These are phyloP conservation scores for Neolentinus lepideus DNA, from an alignment of 1,284 basidiomycete species.

Conservation along the genomic window DNA sequence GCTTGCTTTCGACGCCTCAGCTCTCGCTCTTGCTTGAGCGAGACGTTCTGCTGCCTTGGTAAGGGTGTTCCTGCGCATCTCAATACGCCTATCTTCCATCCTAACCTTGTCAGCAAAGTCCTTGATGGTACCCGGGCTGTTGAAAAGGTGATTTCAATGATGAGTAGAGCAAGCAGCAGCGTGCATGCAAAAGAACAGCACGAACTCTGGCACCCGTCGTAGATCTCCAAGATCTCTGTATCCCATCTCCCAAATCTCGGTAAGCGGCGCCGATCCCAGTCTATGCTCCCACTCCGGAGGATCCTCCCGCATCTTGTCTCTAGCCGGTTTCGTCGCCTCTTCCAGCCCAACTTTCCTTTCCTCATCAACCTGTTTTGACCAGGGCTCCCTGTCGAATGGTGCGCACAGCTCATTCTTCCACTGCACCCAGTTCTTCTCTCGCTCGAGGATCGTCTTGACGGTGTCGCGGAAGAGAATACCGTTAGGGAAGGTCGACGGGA, in stretches of 20 bases:
- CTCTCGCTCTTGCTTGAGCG: constrained; percentile 36
- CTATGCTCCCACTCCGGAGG: constrained; percentile 52
- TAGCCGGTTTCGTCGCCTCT: constrained; percentile 46
- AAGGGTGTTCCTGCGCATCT: constrained; percentile 49
- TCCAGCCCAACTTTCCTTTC: constrained; percentile 44
- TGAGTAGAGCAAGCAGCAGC: neutral
- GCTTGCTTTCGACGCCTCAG: constrained; percentile 17
- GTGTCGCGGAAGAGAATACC: constrained; percentile 72
- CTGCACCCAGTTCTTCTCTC: constrained; percentile 81
- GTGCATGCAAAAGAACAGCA: constrained; percentile 8
- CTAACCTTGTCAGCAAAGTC: constrained; percentile 67
- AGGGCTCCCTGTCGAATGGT: constrained; percentile 67
- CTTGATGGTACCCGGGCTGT: constrained; percentile 61
- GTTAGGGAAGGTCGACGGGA: constrained; percentile 66
- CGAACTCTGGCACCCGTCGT: constrained; percentile 59
- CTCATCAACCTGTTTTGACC: constrained; percentile 38
- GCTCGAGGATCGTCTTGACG: constrained; percentile 59
- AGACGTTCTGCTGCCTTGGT: constrained; percentile 38
- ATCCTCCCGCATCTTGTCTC: constrained; percentile 46
- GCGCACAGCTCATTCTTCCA: constrained; percentile 79
- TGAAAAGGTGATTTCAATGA: neutral
- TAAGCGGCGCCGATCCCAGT: constrained; percentile 58
- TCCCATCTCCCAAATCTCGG: constrained; percentile 77
- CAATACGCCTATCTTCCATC: constrained; percentile 55
- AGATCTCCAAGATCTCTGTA: constrained; percentile 57